phyloP scores from a whole-genome alignment of 352 stramenopile genomes.

The Globisporangium camurandrum region DNA sequence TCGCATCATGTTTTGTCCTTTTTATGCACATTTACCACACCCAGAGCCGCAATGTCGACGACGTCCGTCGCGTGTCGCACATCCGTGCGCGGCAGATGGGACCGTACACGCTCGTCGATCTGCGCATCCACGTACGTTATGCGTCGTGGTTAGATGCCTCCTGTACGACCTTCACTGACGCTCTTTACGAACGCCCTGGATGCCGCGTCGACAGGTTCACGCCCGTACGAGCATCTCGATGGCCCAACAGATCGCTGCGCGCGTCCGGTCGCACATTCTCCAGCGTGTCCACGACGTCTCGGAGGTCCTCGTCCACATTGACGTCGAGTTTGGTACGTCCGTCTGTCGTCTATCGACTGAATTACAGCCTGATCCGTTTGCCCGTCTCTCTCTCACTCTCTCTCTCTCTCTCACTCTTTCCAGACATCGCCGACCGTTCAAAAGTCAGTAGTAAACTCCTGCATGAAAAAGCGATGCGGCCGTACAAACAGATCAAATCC shows the following conservation, averaged over 20 bases:
- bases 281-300: conserved; percentile 68
- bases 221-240: conserved; percentile 77
- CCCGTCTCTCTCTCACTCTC: neutral
- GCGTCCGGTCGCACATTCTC: conserved; percentile 65
- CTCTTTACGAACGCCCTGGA: too few species aligned
- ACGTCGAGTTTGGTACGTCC: conserved; percentile 55
- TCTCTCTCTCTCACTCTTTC: neutral
- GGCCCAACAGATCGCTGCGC: conserved; percentile 63
- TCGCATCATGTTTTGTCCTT: neutral
- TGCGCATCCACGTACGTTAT: conserved; percentile 80
- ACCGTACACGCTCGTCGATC: conserved; percentile 79
- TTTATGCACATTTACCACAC: neutral
- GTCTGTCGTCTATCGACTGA: neutral
- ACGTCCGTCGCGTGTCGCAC: conserved; percentile 72
- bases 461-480: conserved; percentile 52
- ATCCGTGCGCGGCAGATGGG: conserved; percentile 82
- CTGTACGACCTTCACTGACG: neutral
- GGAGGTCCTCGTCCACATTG: conserved; percentile 84
- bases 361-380: too few species aligned
- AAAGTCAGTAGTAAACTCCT: conserved; percentile 21
- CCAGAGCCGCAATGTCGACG: conserved; percentile 70
- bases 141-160: too few species aligned
- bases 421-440: conserved; percentile 19
- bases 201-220: too few species aligned
- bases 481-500: conserved; percentile 67